Evolutionary conservation across 2,329 filamentous ascomycete species (phyloP), one percentile per base, ranked within the genome.

Genomic region (Orbilia blumenaviensis): DNA sequence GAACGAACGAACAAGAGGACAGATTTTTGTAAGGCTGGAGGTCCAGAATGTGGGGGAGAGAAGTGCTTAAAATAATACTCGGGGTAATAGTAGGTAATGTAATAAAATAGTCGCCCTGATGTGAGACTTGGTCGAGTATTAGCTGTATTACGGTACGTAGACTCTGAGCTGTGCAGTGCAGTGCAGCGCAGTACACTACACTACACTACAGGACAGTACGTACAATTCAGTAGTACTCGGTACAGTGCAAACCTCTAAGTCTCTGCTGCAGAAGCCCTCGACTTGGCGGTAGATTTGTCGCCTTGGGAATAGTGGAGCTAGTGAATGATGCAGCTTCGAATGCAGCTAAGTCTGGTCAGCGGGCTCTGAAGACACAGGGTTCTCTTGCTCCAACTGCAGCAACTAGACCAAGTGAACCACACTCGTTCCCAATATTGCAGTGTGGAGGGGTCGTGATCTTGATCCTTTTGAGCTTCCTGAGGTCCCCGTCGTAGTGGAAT

Each of bases 321-420:
- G 50, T 64, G 18, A 56, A 63, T 44, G 68, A 62, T 60, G 66
- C 56, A 54, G 38, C 44, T 71, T 56, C 58, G 34, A 48, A 68
- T 75, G 71, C 71, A 75, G 63, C 62, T 66, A 74, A 66, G 48
- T 60, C 16, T 64, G 72, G 72, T 76, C 72, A 76, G 72, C 72
- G 64, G 72, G 72, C 38, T 69, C 42, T 2, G 44, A 10, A 64
- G 25, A 38, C 62, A 63, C 71, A 75, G 54, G 63, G 67, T 60
- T 71, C 16, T 56, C 46, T 50, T 3, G 42, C 27, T 41, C 21
- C 42, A 56, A 56, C 52, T 56, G 32, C 52, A 38, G 32, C n/a
- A 56, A 12, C 16, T 38, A 38, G 52, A 25, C 52, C 32, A 25
- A 56, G 52, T 67, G 63, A 46, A 64, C 71, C 71, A 75, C 71